Evolutionary conservation across 2,329 filamentous ascomycete species (phyloP).

Genomic region (Colletotrichum tanaceti): DNA sequence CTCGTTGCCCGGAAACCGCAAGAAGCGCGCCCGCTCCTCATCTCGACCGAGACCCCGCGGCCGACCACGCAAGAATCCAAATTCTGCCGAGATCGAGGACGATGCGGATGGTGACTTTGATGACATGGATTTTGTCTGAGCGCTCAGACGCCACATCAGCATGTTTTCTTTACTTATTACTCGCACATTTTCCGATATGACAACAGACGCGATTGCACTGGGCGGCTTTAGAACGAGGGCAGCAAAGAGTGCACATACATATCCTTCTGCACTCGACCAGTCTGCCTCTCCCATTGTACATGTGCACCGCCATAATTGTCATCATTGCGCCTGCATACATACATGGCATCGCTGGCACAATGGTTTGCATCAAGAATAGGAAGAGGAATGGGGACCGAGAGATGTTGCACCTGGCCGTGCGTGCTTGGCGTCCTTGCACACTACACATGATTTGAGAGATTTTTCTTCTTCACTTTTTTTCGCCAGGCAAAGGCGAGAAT

Average conservation of each 20-base stretch:
- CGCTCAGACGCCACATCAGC: background rate
- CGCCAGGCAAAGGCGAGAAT: background rate
- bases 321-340: constrained; percentile 28
- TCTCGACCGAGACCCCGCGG: constrained; percentile 64
- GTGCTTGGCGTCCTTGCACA: background rate
- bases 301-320: constrained; percentile 31
- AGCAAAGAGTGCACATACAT: background rate
- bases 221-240: constrained; percentile 20
- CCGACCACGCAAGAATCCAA: constrained; percentile 60
- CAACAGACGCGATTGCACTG: constrained; percentile 1
- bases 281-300: constrained; percentile 14
- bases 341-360: constrained; percentile 16
- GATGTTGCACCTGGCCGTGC: constrained; percentile 15
- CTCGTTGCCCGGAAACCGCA: constrained; percentile 63
- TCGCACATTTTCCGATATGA: background rate
- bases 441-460: constrained; percentile 9
- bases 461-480: background rate
- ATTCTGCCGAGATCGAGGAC: constrained; percentile 50
- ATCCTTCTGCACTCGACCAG: background rate
- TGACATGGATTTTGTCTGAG: constrained; percentile 42
- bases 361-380: constrained; percentile 30
- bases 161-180: background rate
- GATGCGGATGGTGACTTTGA: constrained; percentile 52
- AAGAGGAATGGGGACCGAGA: constrained; percentile 1
- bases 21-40: constrained; percentile 68